A percentile compares a stretch with the other conserved stretches of the same genome.
Conservation (phyloP, 192 early-diverging fungal species). For the Backusella morwellensis region DNA sequence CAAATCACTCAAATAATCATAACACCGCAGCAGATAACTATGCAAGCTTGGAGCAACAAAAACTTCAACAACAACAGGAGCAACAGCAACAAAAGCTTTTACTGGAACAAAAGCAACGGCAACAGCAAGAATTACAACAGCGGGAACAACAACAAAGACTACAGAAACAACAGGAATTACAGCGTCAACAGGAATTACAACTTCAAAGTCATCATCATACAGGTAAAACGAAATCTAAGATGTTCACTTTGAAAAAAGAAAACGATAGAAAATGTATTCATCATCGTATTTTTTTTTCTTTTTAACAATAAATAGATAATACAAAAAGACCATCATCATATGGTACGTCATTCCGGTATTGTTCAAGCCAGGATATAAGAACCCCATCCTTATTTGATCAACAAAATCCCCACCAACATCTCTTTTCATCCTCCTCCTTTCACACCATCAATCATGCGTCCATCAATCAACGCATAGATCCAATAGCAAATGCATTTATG, state of each 20-base stretch:
- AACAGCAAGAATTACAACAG: too few relatives aligned
- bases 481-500: slow-evolving; percentile 18
- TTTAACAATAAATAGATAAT: neutral
- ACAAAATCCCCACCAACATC: slow-evolving; percentile 24
- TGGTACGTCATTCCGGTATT: neutral
- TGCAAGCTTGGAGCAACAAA: neutral
- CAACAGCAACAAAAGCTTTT: neutral
- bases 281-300: neutral
- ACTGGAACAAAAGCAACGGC: neutral
- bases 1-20: neutral
- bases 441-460: slow-evolving; percentile 19
- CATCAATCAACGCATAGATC: neutral
- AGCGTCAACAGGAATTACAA: neutral
- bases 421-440: slow-evolving; percentile 24
- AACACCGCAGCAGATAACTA: neutral
- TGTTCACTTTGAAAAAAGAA: neutral
- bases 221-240: neutral
- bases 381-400: neutral
- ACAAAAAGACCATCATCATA: neutral
- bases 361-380: neutral
- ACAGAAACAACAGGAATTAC: neutral
- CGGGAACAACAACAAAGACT: too few relatives aligned
- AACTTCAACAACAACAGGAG: neutral
- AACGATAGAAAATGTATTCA: neutral
- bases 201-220: neutral